Evolutionary conservation across 1,139 yeast genomes (phyloP).

Genomic region (Diutina scorzettiae): DNA sequence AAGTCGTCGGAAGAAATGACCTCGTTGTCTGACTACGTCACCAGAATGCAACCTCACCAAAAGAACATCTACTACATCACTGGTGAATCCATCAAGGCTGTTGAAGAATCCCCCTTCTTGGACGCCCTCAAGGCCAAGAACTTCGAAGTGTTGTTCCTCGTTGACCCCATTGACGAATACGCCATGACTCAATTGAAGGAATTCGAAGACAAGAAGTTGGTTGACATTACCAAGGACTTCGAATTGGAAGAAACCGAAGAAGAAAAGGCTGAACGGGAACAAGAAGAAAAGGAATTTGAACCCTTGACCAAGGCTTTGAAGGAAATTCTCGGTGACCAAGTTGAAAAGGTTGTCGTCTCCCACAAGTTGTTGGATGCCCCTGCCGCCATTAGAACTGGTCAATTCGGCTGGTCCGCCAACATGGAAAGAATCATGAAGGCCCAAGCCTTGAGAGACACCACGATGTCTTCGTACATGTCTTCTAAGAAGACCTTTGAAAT

Average conservation of each 20-base stretch:
- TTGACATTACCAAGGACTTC: constrained; percentile 97
- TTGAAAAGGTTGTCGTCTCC: constrained; percentile 97
- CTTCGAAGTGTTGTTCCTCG: constrained; percentile 95
- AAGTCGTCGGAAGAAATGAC: constrained; percentile 90
- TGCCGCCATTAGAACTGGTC: constrained; percentile 99
- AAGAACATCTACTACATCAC: constrained; percentile 98
- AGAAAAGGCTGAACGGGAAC: constrained; percentile 90
- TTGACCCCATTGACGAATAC: constrained; percentile 99
- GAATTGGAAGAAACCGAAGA: constrained; percentile 98
- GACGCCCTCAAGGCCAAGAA: constrained; percentile 98
- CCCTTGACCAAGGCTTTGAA: constrained; percentile 90
- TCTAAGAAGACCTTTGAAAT: constrained; percentile 98
- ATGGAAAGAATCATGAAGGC: constrained; percentile 99
- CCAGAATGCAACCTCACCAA: constrained; percentile 99
- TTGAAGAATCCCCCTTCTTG: constrained; percentile 98
- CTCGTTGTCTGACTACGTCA: constrained; percentile 91
- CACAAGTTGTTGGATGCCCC: constrained; percentile 97
- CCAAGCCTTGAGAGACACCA: constrained; percentile 97
- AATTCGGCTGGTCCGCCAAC: constrained; percentile 99
- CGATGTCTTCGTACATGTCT: constrained; percentile 99
- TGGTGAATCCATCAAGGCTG: constrained; percentile 97
- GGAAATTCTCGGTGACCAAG: constrained; percentile 96
- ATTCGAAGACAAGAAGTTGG: constrained; percentile 98
- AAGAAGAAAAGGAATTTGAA: constrained; percentile 86
- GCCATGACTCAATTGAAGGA: constrained; percentile 99